Base-by-base conservation (phyloP, 2,329 filamentous ascomycete species). In the Huntiella abstrusa region DNA sequence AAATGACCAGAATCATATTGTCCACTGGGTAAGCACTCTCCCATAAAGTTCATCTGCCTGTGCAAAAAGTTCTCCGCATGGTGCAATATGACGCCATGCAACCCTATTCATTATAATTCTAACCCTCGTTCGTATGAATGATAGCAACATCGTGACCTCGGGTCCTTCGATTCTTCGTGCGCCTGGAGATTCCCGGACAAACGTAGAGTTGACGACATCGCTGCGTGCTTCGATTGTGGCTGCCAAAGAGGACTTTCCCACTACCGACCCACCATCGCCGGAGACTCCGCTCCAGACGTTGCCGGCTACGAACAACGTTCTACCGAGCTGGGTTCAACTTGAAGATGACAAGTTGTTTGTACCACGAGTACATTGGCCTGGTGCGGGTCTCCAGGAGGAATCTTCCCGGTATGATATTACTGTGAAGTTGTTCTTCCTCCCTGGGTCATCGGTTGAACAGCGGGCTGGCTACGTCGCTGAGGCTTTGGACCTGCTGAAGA, bases 351-450 rank as follows among this genome's bases (percentile, higher is more conserved):
- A 69, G 4, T 69, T 88, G 40, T 88, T 81, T 58, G 73, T 95
- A 36, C 88, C 88, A 41, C 73, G 80, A 36, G 75, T 88, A 58
- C 75, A 85, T 60, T 83, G 80, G 68, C 67, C 73, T 10, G 64
- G 72, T 28, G 75, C 75, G 3, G 80, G 81, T 0, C 67, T 98
- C 40, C 69, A 75, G 32, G 91, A 98, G 58, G 86, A 93, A 54
- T 69, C 80, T 19, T 69, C 73, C 49, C 78, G 86, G 54, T 98
- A 98, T 65, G 86, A 95, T 58, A 86, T 95, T 56, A 95, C 88
- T 1, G 80, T 91, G 51, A 98, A 98, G 64, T 65, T 98, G 16
- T 98, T 98, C 67, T 92, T 91, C 62, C 71, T 96, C 22, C 81
- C 85, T 1, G 74, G 73, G 13, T 73, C 83, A 45, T 69, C 78